Conservation (phyloP, 2,329 filamentous ascomycete species). For the Trichophyton rubrum region DNA sequence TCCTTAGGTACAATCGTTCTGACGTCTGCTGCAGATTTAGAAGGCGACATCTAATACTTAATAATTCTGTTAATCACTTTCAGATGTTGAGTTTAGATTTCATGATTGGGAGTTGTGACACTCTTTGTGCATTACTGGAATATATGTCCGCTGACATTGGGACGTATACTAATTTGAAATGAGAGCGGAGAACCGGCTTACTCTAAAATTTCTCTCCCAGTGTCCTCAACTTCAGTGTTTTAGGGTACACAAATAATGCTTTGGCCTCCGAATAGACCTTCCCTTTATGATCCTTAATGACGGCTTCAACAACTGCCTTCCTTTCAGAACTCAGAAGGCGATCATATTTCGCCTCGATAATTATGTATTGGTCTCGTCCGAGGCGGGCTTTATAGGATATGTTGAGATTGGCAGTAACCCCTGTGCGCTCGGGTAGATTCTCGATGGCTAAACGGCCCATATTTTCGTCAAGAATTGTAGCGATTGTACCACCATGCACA, state of each 20-base stretch:
- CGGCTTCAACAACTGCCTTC: conserved; percentile 27
- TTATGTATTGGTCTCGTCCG: conserved; percentile 49
- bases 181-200: background rate
- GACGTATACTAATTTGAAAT: background rate
- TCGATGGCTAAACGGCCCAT: conserved; percentile 50
- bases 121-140: too few species aligned
- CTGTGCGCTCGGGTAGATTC: conserved; percentile 37
- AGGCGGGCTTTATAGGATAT: conserved; percentile 53
- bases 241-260: conserved; percentile 48
- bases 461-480: conserved; percentile 57
- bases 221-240: conserved; percentile 32
- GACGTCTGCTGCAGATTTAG: too few species aligned
- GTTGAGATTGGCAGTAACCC: conserved; percentile 46
- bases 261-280: conserved; percentile 46
- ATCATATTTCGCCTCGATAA: conserved; percentile 40
- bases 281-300: conserved; percentile 35
- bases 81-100: too few species aligned
- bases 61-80: too few species aligned
- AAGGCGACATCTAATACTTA: too few species aligned
- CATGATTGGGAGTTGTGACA: too few species aligned
- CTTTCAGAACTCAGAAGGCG: conserved; percentile 26
- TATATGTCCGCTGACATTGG: too few species aligned
- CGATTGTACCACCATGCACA: conserved; percentile 58
- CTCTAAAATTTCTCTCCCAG: conserved; percentile 31
- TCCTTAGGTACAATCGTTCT: too few species aligned